Base-by-base conservation (phyloP, 2,329 filamentous ascomycete species). In the Aspergillus sp. region DNA sequence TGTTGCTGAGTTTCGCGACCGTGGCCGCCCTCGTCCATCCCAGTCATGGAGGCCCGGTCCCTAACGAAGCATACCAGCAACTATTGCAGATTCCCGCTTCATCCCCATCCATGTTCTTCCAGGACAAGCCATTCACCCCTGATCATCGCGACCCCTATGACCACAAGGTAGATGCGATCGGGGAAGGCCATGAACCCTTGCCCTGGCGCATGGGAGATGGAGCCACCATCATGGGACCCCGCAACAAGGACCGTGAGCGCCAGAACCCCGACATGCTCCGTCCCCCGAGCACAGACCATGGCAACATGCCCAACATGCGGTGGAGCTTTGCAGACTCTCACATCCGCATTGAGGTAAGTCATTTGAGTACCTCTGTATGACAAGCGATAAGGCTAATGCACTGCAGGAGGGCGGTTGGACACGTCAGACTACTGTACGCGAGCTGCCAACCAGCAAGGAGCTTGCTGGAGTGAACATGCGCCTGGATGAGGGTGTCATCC, bases 231-330 rank as follows among this genome's bases (percentile, higher is more conserved):
- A 51, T 51, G 47, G 56, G 56, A 8, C 56, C 56, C 6, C 56
- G 56, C 2, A 58, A 58, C 48, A 58, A 58, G 39, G 56, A 58
- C 25, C 56, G 56, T 17, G 56, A 58, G 48, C 56, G 56, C 56
- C 56, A 58, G 48, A 58, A 58, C 25, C 56, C 56, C 5, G 56
- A 58, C 13, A 41, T 58, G 21, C n/a, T 58, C 3, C 56, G 56
- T 5, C 56, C 56, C 8, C 56, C 56, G 3, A 58, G 56, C 38
- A 58, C 56, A 7, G 56, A 58, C 56, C 56, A 58, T n/a, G 56
- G 56, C 38, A 52, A 50, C 27, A 50, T 58, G 38, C 48, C 56
- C 11, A 58, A 58, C 30, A 58, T 58, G 56, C 47, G 56, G 11
- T 58, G 56, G 56, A 52, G 47, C 17, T 58, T 58, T 44, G 48